These are phyloP conservation scores for Neofusicoccum cordaticola DNA, from an alignment of 2,329 filamentous ascomycete genomes.

Conservation along the genomic window DNA sequence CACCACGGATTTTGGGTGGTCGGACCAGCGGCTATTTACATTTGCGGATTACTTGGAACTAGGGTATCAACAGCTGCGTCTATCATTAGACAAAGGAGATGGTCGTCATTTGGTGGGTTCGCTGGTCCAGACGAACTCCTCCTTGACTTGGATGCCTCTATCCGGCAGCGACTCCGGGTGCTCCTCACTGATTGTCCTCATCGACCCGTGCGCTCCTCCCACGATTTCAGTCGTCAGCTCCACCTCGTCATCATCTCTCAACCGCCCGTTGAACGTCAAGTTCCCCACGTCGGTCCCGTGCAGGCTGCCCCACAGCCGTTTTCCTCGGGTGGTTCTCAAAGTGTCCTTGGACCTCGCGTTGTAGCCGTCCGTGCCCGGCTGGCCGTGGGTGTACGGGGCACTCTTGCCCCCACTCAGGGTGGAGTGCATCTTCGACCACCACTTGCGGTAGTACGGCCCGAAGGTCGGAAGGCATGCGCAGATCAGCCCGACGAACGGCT, in stretches of 20 bases:
- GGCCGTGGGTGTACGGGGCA: neutral
- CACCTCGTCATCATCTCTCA: conserved; percentile 1
- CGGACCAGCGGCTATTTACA: no score
- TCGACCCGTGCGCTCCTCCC: neutral
- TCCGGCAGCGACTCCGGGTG: neutral
- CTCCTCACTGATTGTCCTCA: neutral
- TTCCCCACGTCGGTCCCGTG: neutral
- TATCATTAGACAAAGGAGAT: neutral
- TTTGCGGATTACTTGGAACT: no score
- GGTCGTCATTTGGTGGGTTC: neutral
- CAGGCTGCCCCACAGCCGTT: neutral
- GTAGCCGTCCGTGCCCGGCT: neutral
- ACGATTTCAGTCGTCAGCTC: neutral
- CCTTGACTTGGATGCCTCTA: neutral
- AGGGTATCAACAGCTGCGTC: neutral
- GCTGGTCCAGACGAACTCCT: neutral
- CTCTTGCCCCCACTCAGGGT: neutral
- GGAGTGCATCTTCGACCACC: neutral
- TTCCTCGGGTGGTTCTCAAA: neutral
- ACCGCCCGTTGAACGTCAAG: neutral
- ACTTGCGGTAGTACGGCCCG: conserved; percentile 1
- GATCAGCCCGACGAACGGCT: conserved; percentile 37
- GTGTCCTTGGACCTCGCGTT: neutral
- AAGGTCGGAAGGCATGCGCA: conserved; percentile 33
- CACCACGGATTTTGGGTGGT: no score